These are phyloP conservation scores for Lojkania enalia DNA, from an alignment of 2,329 filamentous ascomycete genomes.

Conservation along the genomic window DNA sequence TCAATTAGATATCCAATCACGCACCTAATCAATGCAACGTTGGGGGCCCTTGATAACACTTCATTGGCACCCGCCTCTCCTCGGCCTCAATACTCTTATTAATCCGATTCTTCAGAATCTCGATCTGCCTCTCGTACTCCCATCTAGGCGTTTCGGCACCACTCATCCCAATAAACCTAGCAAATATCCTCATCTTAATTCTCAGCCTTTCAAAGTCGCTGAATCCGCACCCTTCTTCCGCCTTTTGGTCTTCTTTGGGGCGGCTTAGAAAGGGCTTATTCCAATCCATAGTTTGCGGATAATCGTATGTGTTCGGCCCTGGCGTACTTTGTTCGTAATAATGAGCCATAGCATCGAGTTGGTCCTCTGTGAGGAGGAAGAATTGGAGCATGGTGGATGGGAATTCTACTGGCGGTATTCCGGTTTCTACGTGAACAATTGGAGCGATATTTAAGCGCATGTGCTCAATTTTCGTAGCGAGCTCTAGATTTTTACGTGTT, in stretches of 20 bases:
- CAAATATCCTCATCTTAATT: slow-evolving; percentile 70
- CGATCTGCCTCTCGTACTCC: slow-evolving; percentile 50
- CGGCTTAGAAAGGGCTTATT: slow-evolving; percentile 45
- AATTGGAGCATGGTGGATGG: slow-evolving; percentile 69
- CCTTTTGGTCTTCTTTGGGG: slow-evolving; percentile 42
- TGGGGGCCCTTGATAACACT: slow-evolving; percentile 7
- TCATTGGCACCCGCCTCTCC: slow-evolving; percentile 12
- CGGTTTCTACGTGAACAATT: slow-evolving; percentile 63
- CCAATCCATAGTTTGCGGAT: slow-evolving; percentile 73
- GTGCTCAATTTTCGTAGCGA: slow-evolving; percentile 65
- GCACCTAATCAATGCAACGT: not conserved
- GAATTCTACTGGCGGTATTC: slow-evolving; percentile 66
- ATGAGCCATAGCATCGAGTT: slow-evolving; percentile 70
- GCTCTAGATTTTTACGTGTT: slow-evolving; percentile 48
- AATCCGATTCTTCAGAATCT: slow-evolving; percentile 34
- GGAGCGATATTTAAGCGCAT: slow-evolving; percentile 69
- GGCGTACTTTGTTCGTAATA: slow-evolving; percentile 74
- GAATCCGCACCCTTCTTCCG: slow-evolving; percentile 30
- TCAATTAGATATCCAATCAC: too few relatives aligned
- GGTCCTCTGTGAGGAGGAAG: slow-evolving; percentile 71
- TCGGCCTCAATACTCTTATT: slow-evolving; percentile 27
- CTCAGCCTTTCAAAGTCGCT: slow-evolving; percentile 45
- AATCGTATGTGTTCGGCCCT: slow-evolving; percentile 58
- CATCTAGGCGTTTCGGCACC: slow-evolving; percentile 61
- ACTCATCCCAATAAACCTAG: slow-evolving; percentile 71